These are phyloP conservation scores for Pulveroboletus sp. DNA, from an alignment of 768 basidiomycete genomes.

Conservation along the genomic window DNA sequence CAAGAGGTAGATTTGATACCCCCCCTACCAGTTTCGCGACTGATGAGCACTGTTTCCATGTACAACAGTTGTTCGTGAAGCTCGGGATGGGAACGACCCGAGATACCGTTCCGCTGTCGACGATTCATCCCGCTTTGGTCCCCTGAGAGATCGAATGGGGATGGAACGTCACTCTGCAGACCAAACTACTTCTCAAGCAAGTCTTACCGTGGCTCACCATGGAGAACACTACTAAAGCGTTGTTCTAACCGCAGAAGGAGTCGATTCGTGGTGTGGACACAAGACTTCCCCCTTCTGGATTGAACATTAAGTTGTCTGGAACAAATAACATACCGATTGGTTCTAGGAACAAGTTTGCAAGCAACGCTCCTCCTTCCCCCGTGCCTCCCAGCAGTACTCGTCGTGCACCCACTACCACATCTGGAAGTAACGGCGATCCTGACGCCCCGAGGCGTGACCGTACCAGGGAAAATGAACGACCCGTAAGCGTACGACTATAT, in stretches of 20 bases:
- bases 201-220: slow-evolving; percentile 1
- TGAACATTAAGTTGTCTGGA: slow-evolving; percentile 27
- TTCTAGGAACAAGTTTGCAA: slow-evolving; percentile 21
- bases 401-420: neutral
- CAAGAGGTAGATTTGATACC: slow-evolving; percentile 10
- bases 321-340: slow-evolving; percentile 33
- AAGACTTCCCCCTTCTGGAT: slow-evolving; percentile 10
- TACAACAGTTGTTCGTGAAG: slow-evolving; percentile 16
- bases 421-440: slow-evolving; percentile 21
- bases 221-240: neutral
- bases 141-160: slow-evolving; percentile 14
- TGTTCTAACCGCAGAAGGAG: slow-evolving; percentile 17
- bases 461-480: slow-evolving; percentile 19
- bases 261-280: slow-evolving; percentile 9
- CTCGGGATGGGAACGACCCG: slow-evolving; percentile 14
- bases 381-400: neutral
- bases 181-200: slow-evolving; percentile 12
- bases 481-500: slow-evolving; percentile 12
- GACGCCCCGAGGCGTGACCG: slow-evolving; percentile 15
- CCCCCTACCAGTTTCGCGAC: neutral
- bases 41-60: neutral
- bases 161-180: slow-evolving; percentile 20
- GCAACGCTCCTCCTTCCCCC: neutral
- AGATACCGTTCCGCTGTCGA: slow-evolving; percentile 18
- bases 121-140: slow-evolving; percentile 10